These are phyloP conservation scores for Penicillium sp. DNA, from an alignment of 2,329 filamentous ascomycete species.

Conservation along the genomic window DNA sequence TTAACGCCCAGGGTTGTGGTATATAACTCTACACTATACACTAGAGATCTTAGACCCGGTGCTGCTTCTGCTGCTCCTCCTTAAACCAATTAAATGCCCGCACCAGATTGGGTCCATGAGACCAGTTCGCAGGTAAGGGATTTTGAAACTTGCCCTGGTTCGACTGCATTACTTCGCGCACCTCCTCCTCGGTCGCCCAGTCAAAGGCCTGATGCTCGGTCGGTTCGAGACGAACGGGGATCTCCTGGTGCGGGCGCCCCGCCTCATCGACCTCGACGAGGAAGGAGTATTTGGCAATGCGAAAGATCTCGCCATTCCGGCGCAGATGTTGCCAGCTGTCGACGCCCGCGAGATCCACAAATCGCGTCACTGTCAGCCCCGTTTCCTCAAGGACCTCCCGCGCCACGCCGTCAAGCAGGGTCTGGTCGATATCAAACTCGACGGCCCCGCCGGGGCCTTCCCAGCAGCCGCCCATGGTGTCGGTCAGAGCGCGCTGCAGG, in stretches of 20 bases:
- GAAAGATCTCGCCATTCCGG: slow-evolving; percentile 19
- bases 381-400: slow-evolving; percentile 59
- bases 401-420: slow-evolving; percentile 53
- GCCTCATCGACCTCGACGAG: slow-evolving; percentile 40
- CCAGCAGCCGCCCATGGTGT: slow-evolving; percentile 49
- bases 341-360: slow-evolving; percentile 47
- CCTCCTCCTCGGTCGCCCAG: slow-evolving; percentile 45
- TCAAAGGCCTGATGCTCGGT: slow-evolving; percentile 41
- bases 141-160: slow-evolving; percentile 24
- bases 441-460: slow-evolving; percentile 58
- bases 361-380: slow-evolving; percentile 49
- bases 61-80: no score
- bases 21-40: no score
- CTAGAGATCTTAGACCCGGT: no score
- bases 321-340: slow-evolving; percentile 37
- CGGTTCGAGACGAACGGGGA: slow-evolving; percentile 35
- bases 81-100: slow-evolving; percentile 25
- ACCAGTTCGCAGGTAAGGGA: slow-evolving; percentile 7
- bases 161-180: slow-evolving; percentile 20
- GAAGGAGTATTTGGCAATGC: slow-evolving; percentile 42
- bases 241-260: slow-evolving; percentile 1
- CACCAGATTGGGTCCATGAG: slow-evolving; percentile 30
- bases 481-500: slow-evolving; percentile 48
- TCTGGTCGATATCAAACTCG: slow-evolving; percentile 49
- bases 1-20: no score